Evolutionary conservation across 2,329 filamentous ascomycete genomes (phyloP).

Genomic region (Colletotrichum higginsianum): DNA sequence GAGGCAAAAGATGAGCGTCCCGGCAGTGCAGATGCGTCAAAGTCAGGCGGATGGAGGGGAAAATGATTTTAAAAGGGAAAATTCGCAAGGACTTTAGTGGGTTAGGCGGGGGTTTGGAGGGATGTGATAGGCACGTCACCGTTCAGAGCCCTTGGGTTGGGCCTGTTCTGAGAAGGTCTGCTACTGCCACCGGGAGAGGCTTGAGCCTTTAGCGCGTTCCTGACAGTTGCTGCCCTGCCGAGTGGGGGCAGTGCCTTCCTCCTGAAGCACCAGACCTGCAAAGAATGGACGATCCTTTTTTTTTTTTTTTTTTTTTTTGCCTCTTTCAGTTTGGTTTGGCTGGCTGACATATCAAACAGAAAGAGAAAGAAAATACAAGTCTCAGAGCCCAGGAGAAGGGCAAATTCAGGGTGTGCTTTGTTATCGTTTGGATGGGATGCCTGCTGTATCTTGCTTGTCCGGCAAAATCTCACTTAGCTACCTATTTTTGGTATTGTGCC

Average conservation of each 20-base stretch:
- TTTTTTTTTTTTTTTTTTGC: not conserved
- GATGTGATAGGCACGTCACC: slow-evolving; percentile 40
- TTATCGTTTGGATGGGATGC: slow-evolving; percentile 8
- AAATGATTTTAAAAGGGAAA: slow-evolving; percentile 44
- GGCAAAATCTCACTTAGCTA: not conserved
- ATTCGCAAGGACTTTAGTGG: slow-evolving; percentile 45
- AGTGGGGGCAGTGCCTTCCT: slow-evolving; percentile 30
- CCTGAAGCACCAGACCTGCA: slow-evolving; percentile 18
- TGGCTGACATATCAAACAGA: slow-evolving; percentile 27
- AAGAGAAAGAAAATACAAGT: not conserved
- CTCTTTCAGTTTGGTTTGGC: slow-evolving; percentile 15
- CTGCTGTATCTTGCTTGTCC: slow-evolving; percentile 14
- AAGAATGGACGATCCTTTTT: slow-evolving; percentile 2
- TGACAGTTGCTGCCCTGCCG: slow-evolving; percentile 38
- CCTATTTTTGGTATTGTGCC: not conserved
- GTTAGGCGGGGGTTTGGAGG: slow-evolving; percentile 43
- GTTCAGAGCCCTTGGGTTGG: slow-evolving; percentile 33
- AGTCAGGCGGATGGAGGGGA: slow-evolving; percentile 39
- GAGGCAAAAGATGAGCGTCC: slow-evolving; percentile 15
- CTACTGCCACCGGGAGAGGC: slow-evolving; percentile 15
- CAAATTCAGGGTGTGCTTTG: slow-evolving; percentile 14
- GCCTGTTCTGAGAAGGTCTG: slow-evolving; percentile 20
- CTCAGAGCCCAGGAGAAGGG: not conserved
- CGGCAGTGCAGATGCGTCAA: slow-evolving; percentile 22
- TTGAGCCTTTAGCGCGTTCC: slow-evolving; percentile 28